Evolutionary conservation across 2,329 filamentous ascomycete genomes (phyloP).

Genomic region (Verticillium dahliae): DNA sequence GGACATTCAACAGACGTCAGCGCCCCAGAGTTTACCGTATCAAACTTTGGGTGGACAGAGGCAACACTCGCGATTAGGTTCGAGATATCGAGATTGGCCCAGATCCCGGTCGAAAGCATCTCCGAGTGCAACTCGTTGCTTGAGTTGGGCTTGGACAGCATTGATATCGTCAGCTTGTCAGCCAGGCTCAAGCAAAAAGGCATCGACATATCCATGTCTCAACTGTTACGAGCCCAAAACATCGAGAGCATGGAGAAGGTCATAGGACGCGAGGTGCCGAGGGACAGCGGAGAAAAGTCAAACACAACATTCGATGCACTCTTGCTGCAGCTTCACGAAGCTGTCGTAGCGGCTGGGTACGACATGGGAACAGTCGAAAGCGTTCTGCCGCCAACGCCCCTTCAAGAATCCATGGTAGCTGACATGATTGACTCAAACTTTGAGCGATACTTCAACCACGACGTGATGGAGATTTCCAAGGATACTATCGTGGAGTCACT

Average conservation of each 20-base stretch:
- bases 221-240: conserved; percentile 67
- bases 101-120: conserved; percentile 43
- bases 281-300: neutral
- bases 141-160: conserved; percentile 83
- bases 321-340: conserved; percentile 26
- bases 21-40: neutral
- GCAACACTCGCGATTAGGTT: conserved; percentile 46
- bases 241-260: conserved; percentile 52
- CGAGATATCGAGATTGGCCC: conserved; percentile 59
- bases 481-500: conserved; percentile 51
- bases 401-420: conserved; percentile 81
- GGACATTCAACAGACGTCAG: neutral
- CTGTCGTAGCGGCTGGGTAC: conserved; percentile 25
- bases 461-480: conserved; percentile 57
- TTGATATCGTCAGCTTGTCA: conserved; percentile 81
- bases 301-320: conserved; percentile 11
- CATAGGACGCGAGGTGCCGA: neutral
- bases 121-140: conserved; percentile 60
- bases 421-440: conserved; percentile 75
- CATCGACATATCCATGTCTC: conserved; percentile 61
- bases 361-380: conserved; percentile 40
- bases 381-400: conserved; percentile 68
- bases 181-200: conserved; percentile 58
- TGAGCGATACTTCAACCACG: conserved; percentile 77
- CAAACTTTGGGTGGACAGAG: conserved; percentile 51